Evolutionary conservation across 768 basidiomycete species (phyloP).

Genomic region (Clitopilus passeckerianus): DNA sequence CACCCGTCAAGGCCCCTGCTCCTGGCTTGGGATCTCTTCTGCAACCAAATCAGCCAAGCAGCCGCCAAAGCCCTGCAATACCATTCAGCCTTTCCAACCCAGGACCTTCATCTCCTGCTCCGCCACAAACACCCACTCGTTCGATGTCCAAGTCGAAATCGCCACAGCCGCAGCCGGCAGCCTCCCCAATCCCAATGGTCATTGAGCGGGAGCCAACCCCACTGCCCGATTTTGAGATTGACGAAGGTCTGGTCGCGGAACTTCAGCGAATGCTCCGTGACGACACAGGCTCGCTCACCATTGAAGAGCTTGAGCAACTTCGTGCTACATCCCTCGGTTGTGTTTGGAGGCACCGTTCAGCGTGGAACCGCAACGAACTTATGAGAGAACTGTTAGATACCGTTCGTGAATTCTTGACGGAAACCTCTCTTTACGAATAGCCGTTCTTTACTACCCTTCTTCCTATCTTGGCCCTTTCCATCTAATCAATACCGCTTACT

Average conservation of each 20-base stretch:
- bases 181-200: conserved; percentile 36
- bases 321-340: conserved; percentile 75
- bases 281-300: conserved; percentile 54
- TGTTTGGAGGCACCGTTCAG: conserved; percentile 77
- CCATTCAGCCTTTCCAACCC: conserved; percentile 2
- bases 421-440: background rate
- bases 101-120: conserved; percentile 8
- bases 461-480: no score
- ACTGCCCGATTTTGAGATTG: conserved; percentile 72
- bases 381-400: conserved; percentile 51
- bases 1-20: conserved; percentile 7
- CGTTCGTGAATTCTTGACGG: conserved; percentile 47
- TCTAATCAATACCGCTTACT: no score
- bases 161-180: conserved; percentile 7
- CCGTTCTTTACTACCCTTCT: background rate
- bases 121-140: conserved; percentile 15
- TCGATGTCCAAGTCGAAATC: conserved; percentile 14
- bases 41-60: background rate
- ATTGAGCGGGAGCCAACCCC: conserved; percentile 64
- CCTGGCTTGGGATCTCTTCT: background rate
- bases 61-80: background rate
- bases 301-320: conserved; percentile 93
- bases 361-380: conserved; percentile 78
- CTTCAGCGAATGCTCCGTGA: conserved; percentile 48
- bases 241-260: conserved; percentile 39